Base-by-base conservation (phyloP, 768 basidiomycete genomes). In the Leucosporidium yakuticum region DNA sequence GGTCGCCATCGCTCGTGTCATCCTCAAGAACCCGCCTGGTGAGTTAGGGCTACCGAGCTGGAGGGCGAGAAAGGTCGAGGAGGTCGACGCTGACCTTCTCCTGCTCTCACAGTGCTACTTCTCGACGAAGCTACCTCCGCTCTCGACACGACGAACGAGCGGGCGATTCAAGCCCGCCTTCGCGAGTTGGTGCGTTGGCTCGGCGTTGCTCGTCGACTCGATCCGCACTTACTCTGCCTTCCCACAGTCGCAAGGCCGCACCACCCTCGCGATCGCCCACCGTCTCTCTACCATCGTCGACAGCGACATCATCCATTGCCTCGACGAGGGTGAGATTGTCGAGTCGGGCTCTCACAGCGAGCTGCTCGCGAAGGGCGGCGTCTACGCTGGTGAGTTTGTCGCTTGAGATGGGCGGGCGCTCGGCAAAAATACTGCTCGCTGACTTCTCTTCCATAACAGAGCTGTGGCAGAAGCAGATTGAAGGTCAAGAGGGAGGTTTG, bases 131-230 rank as follows among this genome's bases (percentile, higher is more conserved):
- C 79, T 9, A 80, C 80, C 12, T 76, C 74, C 70, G 91, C 91
- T 19, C 79, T 96, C 68, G 92, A 96, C 78, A 93, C 91, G 2
- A 86, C 87, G 15, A 93, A 91, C 0, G 91, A 95, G 78, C 87
- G 89, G 65, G 89, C 90, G 74, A 91, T 95, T 65, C 89, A 93
- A 77, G 87, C 87, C 69, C 89, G 90, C 12, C 81, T 94, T n/a
- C 86, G 88, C 69, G 87, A 88, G 71, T 82, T 93, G 27, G 84
- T 88, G 63, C 67, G 74, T 64, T 62, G 23, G 81, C 84, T 71
- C 88, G 87, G 32, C 83, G 88, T 53, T 88, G 39, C 86, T 1
- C 88, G 87, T 14, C 77, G 90, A 58, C 88, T 88, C 15, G 90
- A 90, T 76, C 88, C 89, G 44, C 89, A 91, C 77, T 84, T 89